Evolutionary conservation across 352 stramenopile genomes (phyloP).

Genomic region (Achlya hypogyna): DNA sequence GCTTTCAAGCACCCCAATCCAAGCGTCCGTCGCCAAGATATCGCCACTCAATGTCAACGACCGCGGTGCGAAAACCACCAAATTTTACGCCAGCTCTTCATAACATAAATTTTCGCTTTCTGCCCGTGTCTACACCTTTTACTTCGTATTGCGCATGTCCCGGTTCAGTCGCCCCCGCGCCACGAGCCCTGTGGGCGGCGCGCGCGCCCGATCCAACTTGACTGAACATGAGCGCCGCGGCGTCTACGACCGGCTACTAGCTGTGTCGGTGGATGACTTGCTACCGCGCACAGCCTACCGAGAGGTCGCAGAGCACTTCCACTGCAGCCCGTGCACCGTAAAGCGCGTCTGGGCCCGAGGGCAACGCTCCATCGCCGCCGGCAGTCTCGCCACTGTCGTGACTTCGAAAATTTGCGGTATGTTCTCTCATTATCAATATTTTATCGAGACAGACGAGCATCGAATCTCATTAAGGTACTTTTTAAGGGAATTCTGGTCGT

Average conservation of each 20-base stretch:
- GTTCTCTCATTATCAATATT: background rate
- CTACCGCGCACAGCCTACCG: background rate
- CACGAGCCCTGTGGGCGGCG: background rate
- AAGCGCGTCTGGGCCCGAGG: background rate
- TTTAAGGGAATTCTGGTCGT: slow-evolving; percentile 2
- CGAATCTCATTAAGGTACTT: background rate
- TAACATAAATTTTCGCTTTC: background rate
- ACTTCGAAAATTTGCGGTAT: background rate
- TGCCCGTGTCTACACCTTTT: background rate
- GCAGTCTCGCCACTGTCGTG: background rate
- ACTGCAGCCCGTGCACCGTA: background rate
- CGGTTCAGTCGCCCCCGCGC: background rate
- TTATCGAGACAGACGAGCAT: background rate
- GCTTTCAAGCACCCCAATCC: background rate
- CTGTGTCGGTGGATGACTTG: background rate
- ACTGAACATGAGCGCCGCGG: background rate
- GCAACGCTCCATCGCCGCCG: background rate
- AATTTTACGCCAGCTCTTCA: background rate
- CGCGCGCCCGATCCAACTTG: background rate
- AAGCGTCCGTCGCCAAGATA: background rate
- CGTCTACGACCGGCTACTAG: background rate
- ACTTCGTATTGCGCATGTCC: background rate
- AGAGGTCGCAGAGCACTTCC: background rate
- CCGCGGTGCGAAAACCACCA: background rate
- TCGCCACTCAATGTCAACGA: background rate